Evolutionary conservation across 2,329 filamentous ascomycete genomes (phyloP), one percentile per base, ranked within the genome.

Genomic region (Colletotrichum eleusines): DNA sequence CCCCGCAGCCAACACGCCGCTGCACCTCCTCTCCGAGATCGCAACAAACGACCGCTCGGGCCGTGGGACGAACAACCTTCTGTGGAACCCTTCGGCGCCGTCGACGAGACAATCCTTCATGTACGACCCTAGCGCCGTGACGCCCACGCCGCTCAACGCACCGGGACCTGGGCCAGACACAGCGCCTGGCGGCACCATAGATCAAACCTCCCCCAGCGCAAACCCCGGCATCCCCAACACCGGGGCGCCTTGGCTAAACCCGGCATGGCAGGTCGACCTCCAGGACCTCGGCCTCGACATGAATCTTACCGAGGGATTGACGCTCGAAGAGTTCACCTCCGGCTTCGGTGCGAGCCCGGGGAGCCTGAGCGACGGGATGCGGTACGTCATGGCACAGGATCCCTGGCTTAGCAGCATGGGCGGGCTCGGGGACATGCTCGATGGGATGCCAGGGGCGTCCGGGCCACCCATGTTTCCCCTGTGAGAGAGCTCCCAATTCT

Each of bases 21-120:
- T 89, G 5, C 85, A 89, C 63, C 80, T 89, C 31, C 82, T 89
- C 8, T 89, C 87, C 46, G 87, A 89, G 74, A 84, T 89, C 42
- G 87, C 87, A n/a, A 85, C 84, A 42, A 83, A 84, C 60, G 81
- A 84, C 53, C 73, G 73, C 42, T 74, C 70, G 40, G 63, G 28
- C 23, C 50, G 23, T 55, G 51, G 54, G 73, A 48, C 54, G 66
- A 59, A 53, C 50, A 64, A 62, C 71, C 44, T 75, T 14, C 73
- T 69, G 58, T 74, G 68, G 72, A 74, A 72, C 68, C 75, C 68
- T 70, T 72, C 60, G 64, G 75, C 46, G 74, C 62, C 74, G 73
- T 51, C 73, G 76, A 63, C 68, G 50, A 75, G 76, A 8, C 79
- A 81, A 51, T 80, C 80, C 6, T 81, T 81, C 74, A 80, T 83